phyloP scores from a whole-genome alignment of 108 stramenopile species.

The Seminavis robusta region DNA sequence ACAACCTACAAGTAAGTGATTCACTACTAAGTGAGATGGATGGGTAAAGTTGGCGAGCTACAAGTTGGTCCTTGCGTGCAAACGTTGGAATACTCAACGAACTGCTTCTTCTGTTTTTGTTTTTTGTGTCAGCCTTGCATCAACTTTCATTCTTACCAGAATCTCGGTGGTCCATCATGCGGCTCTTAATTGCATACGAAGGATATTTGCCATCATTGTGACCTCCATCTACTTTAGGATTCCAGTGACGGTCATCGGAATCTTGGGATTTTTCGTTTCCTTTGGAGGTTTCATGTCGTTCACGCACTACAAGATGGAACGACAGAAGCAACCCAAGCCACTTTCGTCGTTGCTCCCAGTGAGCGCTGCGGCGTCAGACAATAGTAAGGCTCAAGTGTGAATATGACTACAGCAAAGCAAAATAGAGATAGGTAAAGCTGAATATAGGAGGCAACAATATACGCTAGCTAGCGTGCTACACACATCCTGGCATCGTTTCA shows the following conservation, averaged over 20 bases:
- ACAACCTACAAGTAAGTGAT: slow-evolving; percentile 61
- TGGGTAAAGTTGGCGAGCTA: not conserved
- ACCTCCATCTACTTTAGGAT: slow-evolving; percentile 68
- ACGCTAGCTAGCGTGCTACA: too few relatives aligned
- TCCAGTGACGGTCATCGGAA: slow-evolving; percentile 40
- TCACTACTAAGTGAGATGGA: not conserved
- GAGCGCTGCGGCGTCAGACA: too few relatives aligned
- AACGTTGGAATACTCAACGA: not conserved
- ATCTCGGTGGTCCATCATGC: slow-evolving; percentile 82
- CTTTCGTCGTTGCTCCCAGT: slow-evolving; percentile 18
- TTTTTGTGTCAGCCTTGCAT: slow-evolving; percentile 29
- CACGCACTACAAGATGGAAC: slow-evolving; percentile 28
- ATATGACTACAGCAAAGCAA: too few relatives aligned
- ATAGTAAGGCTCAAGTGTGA: too few relatives aligned
- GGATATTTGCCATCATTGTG: slow-evolving; percentile 76
- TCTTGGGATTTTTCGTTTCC: slow-evolving; percentile 47
- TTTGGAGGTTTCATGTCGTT: slow-evolving; percentile 62
- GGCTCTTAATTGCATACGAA: slow-evolving; percentile 76
- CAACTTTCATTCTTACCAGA: slow-evolving; percentile 61
- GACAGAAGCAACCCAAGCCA: slow-evolving; percentile 14
- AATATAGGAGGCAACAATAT: too few relatives aligned
- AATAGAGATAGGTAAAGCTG: too few relatives aligned
- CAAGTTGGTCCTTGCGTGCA: not conserved
- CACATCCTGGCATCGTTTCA: too few relatives aligned
- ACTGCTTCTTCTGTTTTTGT: not conserved